phyloP scores from a whole-genome alignment of 352 stramenopile species.

The Poterioochromonas sp. region DNA sequence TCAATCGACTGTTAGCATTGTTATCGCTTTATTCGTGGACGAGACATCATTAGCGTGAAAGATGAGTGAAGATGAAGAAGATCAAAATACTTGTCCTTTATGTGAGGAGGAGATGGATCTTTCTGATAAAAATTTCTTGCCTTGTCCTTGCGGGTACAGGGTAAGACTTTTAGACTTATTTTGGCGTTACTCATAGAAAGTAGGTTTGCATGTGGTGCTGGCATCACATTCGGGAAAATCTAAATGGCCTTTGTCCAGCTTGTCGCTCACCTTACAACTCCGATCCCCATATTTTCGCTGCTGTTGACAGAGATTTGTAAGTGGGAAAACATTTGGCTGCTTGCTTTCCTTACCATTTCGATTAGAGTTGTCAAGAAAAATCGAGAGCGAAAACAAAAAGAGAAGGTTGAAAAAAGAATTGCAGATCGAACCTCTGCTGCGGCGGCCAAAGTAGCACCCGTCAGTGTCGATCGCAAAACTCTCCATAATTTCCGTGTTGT shows the following conservation, averaged over 20 bases:
- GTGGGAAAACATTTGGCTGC: conserved; percentile 25
- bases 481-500: conserved; percentile 79
- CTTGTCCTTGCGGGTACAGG: conserved; percentile 97
- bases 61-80: conserved; percentile 49
- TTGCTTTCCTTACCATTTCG: neutral
- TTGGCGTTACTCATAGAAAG: neutral
- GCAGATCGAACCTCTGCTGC: conserved; percentile 24
- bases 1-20: too few species aligned
- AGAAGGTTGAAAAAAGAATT: conserved; percentile 63
- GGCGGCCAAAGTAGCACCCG: neutral
- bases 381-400: conserved; percentile 61
- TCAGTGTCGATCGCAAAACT: conserved; percentile 58
- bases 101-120: conserved; percentile 97
- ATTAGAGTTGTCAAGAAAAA: conserved; percentile 38
- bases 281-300: conserved; percentile 71
- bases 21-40: too few species aligned
- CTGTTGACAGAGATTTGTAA: conserved; percentile 84
- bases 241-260: conserved; percentile 91
- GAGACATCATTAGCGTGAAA: neutral
- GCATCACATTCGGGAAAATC: conserved; percentile 97
- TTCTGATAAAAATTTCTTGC: conserved; percentile 95
- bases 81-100: conserved; percentile 80
- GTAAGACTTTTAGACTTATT: conserved; percentile 38
- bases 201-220: conserved; percentile 98
- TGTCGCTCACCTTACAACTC: conserved; percentile 93